Evolutionary conservation across 78 protist species (phyloP), one percentile per base, ranked within the genome.

Genomic region (Tieghemostelium lacteum): DNA sequence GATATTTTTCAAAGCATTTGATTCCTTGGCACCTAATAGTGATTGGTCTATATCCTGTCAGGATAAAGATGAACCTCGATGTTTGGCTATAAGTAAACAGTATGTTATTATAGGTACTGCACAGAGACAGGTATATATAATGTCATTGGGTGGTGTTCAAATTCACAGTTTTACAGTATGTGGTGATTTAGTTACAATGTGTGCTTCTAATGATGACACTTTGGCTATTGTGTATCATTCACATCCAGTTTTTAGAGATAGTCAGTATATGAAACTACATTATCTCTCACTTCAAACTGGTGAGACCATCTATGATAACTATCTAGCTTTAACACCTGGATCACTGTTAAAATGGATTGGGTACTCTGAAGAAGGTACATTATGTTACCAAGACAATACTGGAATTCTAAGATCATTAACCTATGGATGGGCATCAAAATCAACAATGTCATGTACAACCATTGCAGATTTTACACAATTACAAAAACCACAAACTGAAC

Each of bases 131-230:
- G 26, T 83, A 2, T 28, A 72, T 49, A 33, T 83, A 8, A 69
- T 69, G 31, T 50, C 70, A 20, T 28, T 83, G 22, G 52, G 91
- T 69, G 91, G 91, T 12, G 24, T 69, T 36, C 91, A 83, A 58
- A 31, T 39, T 22, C 39, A 61, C n/a, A 2, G 55, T 0, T 19
- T 83, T 19, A 45, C 57, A 12, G 12, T 83, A 19, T 39, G 50
- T 6, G 91, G 91, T 14, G 78, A 83, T 58, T n/a, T 83, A 0
- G 65, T 69, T 2, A 83, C 91, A 17, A 83, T 83, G 80, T n/a
- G n/a, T n/a, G 12, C 37, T 24, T 29, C 66, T 7, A 20, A 14
- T 24, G 52, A 61, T 3, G 78, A 83, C 29, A 29, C 5, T 1
- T 34, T 83, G 24, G 91, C 63, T 24, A 33, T 83, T 29, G 91